phyloP scores from a whole-genome alignment of 2,329 filamentous ascomycete genomes.

The Trichophyton verrucosum region DNA sequence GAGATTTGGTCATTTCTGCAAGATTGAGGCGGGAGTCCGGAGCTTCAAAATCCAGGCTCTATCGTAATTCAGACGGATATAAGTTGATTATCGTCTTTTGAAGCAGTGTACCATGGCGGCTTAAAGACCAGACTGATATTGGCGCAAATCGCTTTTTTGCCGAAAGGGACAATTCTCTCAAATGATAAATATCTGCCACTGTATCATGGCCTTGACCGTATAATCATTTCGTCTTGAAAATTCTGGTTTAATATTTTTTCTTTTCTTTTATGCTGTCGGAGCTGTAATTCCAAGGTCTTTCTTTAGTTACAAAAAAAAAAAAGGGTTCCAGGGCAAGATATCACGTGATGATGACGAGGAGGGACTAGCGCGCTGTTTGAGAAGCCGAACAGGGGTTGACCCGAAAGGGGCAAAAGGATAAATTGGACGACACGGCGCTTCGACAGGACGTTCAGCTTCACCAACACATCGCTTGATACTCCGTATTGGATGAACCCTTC shows the following conservation, averaged over 20 bases:
- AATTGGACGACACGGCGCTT: neutral
- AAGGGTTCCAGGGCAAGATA: neutral
- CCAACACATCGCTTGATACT: neutral
- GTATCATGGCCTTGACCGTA: neutral
- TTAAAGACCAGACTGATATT: neutral
- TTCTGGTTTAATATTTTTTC: neutral
- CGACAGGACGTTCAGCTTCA: neutral
- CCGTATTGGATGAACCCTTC: neutral
- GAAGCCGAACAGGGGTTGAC: neutral
- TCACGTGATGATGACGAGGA: neutral
- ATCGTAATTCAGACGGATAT: neutral
- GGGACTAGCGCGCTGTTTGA: neutral
- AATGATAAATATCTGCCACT: neutral
- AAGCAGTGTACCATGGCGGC: neutral
- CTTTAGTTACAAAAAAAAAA: neutral
- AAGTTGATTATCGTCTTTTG: neutral
- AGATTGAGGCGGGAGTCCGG: neutral
- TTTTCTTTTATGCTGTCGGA: neutral
- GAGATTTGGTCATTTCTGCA: slow-evolving; percentile 10
- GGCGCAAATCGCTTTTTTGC: neutral
- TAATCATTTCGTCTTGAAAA: neutral
- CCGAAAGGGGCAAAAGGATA: neutral
- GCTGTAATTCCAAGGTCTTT: neutral
- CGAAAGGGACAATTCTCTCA: neutral
- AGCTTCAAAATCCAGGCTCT: neutral